Base-by-base conservation (phyloP, 176 grass and related monocot genomes). In the Oryza officinalis region DNA sequence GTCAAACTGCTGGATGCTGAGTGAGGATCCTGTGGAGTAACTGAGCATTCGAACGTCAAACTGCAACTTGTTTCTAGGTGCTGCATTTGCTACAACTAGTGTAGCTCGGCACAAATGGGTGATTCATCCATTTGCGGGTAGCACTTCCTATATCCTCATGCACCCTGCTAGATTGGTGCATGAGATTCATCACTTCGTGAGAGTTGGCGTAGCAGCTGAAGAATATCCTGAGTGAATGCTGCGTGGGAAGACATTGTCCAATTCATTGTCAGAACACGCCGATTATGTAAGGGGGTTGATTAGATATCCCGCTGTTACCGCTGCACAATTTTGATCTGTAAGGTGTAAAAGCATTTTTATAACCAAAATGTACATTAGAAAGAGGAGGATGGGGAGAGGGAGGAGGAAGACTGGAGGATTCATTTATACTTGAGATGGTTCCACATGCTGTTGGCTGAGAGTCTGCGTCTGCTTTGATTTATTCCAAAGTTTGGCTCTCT, bases 311-410 rank as follows among this genome's bases (percentile, higher is more conserved):
- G 66, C 69, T 84, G 89, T 71, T 85, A 72, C 65, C 37, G 90
- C 82, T 82, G 81, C 90, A 86, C 86, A 91, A 88, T 91, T 91
- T 91, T 91, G 90, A 88, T 88, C 86, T 88, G 82, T 82, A 82
- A 43, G 73, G 82, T 88, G 85, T 87, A 85, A 91, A 85, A 91
- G 76, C 89, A 85, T 74, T 88, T 82, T 82, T 73, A 88, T 78
- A 85, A 85, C 77, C 81, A 82, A 82, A 73, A 87, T 91, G 90
- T 91, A 91, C 86, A 88, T 85, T 91, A 85, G 90, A 88, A 72
- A 35, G 49, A 7, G 64, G 61, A 6, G 11, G 72, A 35, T 40
- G 10, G 64, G 68, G 10, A 67, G 88, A 64, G 59, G 37, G 49
- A 43, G 13, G 65, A 57, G 27, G 83, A 67, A 87, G 63, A 87